These are phyloP conservation scores for Camptophora hylomeconis DNA, from an alignment of 2,329 filamentous ascomycete genomes.

Conservation along the genomic window DNA sequence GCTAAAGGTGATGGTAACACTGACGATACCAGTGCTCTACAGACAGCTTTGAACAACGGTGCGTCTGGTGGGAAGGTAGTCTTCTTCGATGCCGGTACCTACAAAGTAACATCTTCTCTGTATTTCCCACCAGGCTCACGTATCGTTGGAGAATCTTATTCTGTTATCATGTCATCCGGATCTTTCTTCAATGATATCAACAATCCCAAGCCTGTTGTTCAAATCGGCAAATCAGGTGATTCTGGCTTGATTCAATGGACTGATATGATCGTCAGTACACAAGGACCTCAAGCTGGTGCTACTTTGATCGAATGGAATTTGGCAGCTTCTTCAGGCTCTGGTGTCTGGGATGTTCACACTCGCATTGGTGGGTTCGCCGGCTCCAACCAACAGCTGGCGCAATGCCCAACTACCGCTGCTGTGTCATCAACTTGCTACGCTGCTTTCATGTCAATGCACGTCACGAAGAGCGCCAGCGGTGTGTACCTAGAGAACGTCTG, in stretches of 20 bases:
- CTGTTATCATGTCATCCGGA: slow-evolving; percentile 45
- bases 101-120: slow-evolving; percentile 35
- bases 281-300: slow-evolving; percentile 54
- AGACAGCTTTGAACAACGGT: slow-evolving; percentile 59
- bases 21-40: slow-evolving; percentile 71
- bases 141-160: slow-evolving; percentile 43
- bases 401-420: slow-evolving; percentile 31
- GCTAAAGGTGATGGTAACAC: slow-evolving; percentile 40
- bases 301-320: slow-evolving; percentile 64
- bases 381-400: slow-evolving; percentile 28
- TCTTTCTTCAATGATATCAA: slow-evolving; percentile 42
- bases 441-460: slow-evolving; percentile 26
- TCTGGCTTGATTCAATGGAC: slow-evolving; percentile 55
- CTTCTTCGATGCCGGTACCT: slow-evolving; percentile 45
- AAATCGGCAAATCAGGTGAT: slow-evolving; percentile 53
- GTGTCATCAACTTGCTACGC: slow-evolving; percentile 19
- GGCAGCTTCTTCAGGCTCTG: slow-evolving; percentile 32
- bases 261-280: slow-evolving; percentile 58
- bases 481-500: slow-evolving; percentile 38
- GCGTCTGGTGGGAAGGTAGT: slow-evolving; percentile 36
- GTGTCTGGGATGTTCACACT: slow-evolving; percentile 45
- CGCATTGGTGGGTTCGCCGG: slow-evolving; percentile 40
- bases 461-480: slow-evolving; percentile 23
- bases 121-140: slow-evolving; percentile 35
- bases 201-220: slow-evolving; percentile 51